A percentile compares a stretch with the other conserved stretches of the same genome.
phyloP scores from a whole-genome alignment of 225 moss, liverwort and hornwort genomes.

The Polytrichum formosum region DNA sequence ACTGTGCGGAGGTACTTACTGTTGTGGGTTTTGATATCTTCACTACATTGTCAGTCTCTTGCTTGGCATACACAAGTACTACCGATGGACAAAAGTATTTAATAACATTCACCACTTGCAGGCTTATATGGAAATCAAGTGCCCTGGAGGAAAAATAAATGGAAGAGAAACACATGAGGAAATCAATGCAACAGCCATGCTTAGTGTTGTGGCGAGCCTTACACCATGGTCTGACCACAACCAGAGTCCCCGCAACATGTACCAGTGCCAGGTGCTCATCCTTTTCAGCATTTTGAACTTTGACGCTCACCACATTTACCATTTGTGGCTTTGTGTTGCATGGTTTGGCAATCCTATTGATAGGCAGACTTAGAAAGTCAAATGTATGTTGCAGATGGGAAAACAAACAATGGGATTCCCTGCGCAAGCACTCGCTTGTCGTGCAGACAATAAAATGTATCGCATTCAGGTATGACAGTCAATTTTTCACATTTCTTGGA shows the following conservation, averaged over 20 bases:
- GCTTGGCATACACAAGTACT: too few relatives aligned
- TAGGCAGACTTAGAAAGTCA: too few relatives aligned
- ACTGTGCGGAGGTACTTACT: too few relatives aligned
- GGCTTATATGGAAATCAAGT: conserved; percentile 97
- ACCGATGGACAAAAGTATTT: too few relatives aligned
- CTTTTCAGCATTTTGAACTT: neutral
- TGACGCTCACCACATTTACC: too few relatives aligned
- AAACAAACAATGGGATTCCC: conserved; percentile 99
- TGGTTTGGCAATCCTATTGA: too few relatives aligned
- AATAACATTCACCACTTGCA: conserved; percentile 18
- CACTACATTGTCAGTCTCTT: too few relatives aligned
- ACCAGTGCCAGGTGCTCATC: conserved; percentile 86
- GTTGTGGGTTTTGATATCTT: too few relatives aligned
- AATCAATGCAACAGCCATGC: conserved; percentile 68
- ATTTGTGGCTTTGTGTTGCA: too few relatives aligned
- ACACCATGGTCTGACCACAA: conserved; percentile 99
- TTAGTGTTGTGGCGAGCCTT: conserved; percentile 94
- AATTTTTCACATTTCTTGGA: neutral
- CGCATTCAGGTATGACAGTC: conserved; percentile 73
- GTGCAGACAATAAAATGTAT: conserved; percentile 90
- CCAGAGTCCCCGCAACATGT: conserved; percentile 99
- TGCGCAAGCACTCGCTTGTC: conserved; percentile 80
- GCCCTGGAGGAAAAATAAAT: conserved; percentile 74
- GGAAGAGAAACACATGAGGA: conserved; percentile 81
- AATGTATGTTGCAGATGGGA: conserved; percentile 69